These are phyloP conservation scores for Carex scoparia DNA, from an alignment of 176 grass and related monocot species.

Conservation along the genomic window DNA sequence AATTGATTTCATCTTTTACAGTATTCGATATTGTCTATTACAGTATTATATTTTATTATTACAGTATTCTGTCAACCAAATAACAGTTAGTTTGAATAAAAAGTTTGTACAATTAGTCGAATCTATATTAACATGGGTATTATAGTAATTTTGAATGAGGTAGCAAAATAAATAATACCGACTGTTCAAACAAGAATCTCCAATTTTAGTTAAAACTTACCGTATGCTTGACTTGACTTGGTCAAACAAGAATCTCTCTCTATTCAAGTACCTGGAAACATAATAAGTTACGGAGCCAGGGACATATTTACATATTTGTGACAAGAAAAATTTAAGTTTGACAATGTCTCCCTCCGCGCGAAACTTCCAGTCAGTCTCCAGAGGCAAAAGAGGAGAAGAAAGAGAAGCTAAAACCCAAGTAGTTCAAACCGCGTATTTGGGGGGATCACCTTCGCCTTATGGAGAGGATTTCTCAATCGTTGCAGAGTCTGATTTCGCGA, in stretches of 20 bases:
- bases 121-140: too few species aligned
- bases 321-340: not conserved
- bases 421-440: not conserved
- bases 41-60: too few species aligned
- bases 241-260: not conserved
- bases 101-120: too few species aligned
- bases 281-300: not conserved
- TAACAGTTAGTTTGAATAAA: too few species aligned
- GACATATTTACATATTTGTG: not conserved
- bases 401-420: not conserved
- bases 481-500: conserved; percentile 10
- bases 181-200: too few species aligned
- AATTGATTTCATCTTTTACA: too few species aligned
- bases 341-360: not conserved
- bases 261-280: not conserved
- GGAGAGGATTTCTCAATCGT: conserved; percentile 1
- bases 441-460: not conserved
- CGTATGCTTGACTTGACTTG: not conserved
- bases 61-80: too few species aligned
- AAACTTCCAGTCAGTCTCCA: not conserved
- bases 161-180: too few species aligned
- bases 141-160: too few species aligned
- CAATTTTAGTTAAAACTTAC: not conserved
- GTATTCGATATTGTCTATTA: too few species aligned
- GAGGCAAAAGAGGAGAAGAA: not conserved